Conservation (phyloP, 306 rosid genomes). For the Malus domestica region DNA sequence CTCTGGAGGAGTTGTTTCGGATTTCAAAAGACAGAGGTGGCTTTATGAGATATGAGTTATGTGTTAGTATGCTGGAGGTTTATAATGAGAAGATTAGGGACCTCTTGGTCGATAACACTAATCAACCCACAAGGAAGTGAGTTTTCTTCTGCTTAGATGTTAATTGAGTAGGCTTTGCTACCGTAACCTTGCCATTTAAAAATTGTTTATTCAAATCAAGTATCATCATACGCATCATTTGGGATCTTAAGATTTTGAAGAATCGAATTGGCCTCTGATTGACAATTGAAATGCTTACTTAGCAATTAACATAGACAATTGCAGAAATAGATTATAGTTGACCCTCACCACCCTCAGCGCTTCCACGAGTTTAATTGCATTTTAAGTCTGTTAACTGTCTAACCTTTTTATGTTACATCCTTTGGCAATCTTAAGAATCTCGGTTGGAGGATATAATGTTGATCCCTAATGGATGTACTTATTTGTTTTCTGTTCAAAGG, state of each 20-base stretch:
- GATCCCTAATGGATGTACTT: neutral
- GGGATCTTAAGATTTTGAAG: neutral
- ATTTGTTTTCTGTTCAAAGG: conserved; percentile 29
- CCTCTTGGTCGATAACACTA: conserved; percentile 69
- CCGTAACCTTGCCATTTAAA: neutral
- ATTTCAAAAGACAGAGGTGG: conserved; percentile 64
- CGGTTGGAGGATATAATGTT: neutral
- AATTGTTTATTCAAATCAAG: neutral
- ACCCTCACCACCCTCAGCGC: neutral
- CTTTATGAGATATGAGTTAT: conserved; percentile 62
- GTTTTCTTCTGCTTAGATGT: conserved; percentile 17
- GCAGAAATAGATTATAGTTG: neutral
- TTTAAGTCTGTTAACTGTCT: neutral
- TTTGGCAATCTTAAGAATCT: neutral
- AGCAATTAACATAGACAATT: neutral
- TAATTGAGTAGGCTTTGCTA: neutral
- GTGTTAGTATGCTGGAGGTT: conserved; percentile 94
- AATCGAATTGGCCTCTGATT: neutral
- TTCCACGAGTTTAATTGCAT: neutral
- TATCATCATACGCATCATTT: neutral
- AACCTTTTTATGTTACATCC: neutral
- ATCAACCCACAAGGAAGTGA: conserved; percentile 77
- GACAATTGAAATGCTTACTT: neutral
- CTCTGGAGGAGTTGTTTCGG: conserved; percentile 72
- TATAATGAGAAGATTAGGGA: conserved; percentile 92